phyloP scores from a whole-genome alignment of 1,284 basidiomycete genomes.

The Trichosporon sp. region DNA sequence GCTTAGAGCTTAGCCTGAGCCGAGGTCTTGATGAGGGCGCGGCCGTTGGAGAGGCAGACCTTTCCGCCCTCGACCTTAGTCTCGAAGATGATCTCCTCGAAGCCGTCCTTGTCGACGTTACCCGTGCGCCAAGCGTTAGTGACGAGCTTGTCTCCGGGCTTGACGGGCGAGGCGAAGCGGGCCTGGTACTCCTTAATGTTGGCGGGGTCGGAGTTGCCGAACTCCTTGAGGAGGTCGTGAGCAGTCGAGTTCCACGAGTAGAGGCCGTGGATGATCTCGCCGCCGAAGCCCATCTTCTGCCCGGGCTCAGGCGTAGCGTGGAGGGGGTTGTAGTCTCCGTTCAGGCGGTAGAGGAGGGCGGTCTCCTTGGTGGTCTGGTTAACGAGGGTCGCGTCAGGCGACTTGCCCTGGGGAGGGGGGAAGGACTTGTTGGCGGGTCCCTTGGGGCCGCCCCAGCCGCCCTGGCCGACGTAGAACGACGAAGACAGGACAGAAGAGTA shows the following conservation, averaged over 20 bases:
- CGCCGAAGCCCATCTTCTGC: conserved; percentile 21
- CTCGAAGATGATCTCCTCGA: conserved; percentile 19
- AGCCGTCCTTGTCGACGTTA: conserved; percentile 18
- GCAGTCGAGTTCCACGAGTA: conserved; percentile 22
- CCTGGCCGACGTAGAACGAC: conserved; percentile 19
- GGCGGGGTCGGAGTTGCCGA: conserved; percentile 15
- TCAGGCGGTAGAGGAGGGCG: conserved; percentile 19
- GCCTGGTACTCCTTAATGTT: conserved; percentile 20
- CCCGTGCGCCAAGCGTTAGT: conserved; percentile 14
- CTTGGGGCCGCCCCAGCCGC: conserved; percentile 21
- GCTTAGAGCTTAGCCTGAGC: conserved; percentile 15
- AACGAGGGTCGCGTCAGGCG: conserved; percentile 9
- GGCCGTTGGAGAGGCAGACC: conserved; percentile 16
- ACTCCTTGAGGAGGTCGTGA: conserved; percentile 15
- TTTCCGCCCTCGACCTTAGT: conserved; percentile 16
- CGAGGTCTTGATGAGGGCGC: conserved; percentile 14
- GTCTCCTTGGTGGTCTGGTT: conserved; percentile 16
- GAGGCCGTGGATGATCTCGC: conserved; percentile 22
- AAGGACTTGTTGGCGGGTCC: conserved; percentile 8
- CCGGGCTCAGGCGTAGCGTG: conserved; percentile 18
- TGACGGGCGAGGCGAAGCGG: conserved; percentile 18
- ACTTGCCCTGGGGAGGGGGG: conserved; percentile 10
- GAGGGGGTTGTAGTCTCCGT: conserved; percentile 23
- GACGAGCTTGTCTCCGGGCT: conserved; percentile 19
- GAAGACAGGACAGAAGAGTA: conserved; percentile 10